A percentile compares a stretch with the other conserved stretches of the same genome.
These are phyloP conservation scores for peach (Prunus persica) DNA, from an alignment of 306 rosid genomes.

Conservation along the genomic window Prunus_persica_NCBIv2 NC_034016.1:2372501-2373000, in stretches of 20 bases:
- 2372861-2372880: slow-evolving; percentile 39
- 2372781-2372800: slow-evolving; percentile 33
- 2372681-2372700: slow-evolving; percentile 45
- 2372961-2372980: neutral
- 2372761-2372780: slow-evolving; percentile 49
- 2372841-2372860: slow-evolving; percentile 48
- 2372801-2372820: slow-evolving; percentile 10
- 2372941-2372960: neutral
- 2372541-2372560: slow-evolving; percentile 37
- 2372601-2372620: slow-evolving; percentile 39
- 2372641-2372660: slow-evolving; percentile 45
- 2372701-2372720: slow-evolving; percentile 51
- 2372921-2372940: neutral
- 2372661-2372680: slow-evolving; percentile 42
- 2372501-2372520: slow-evolving; percentile 40
- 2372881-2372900: slow-evolving; percentile 40
- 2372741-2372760: slow-evolving; percentile 57
- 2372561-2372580: slow-evolving; percentile 44
- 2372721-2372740: slow-evolving; percentile 52
- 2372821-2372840: slow-evolving; percentile 57
- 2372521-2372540: slow-evolving; percentile 55
- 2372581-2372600: slow-evolving; percentile 31
- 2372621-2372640: slow-evolving; percentile 55
- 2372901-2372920: neutral
- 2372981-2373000: neutral